These are phyloP conservation scores for Diaporthe amygdali DNA, from an alignment of 2,329 filamentous ascomycete species.

Conservation along the genomic window DNA sequence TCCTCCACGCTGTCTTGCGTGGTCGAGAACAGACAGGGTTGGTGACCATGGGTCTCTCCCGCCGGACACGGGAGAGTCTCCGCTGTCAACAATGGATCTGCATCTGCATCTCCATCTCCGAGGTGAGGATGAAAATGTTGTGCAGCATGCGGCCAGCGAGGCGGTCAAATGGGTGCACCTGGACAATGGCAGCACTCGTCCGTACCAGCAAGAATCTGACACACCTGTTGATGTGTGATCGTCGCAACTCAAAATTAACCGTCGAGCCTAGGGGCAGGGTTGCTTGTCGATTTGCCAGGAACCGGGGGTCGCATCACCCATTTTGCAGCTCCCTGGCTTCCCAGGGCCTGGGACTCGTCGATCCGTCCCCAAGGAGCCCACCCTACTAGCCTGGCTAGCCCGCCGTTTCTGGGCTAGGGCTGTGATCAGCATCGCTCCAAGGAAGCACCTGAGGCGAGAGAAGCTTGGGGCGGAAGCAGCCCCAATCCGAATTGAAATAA, in stretches of 20 bases:
- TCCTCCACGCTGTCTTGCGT: neutral
- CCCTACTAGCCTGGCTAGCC: neutral
- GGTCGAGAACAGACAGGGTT: neutral
- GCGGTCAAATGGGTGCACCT: slow-evolving; percentile 8
- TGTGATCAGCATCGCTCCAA: slow-evolving; percentile 3
- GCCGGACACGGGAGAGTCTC: slow-evolving; percentile 5
- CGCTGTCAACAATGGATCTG: neutral
- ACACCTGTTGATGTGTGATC: slow-evolving; percentile 18
- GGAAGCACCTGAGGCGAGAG: slow-evolving; percentile 12
- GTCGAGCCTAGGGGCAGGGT: slow-evolving; percentile 20
- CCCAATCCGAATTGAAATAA: neutral
- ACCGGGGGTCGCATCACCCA: slow-evolving; percentile 19
- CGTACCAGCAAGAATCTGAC: slow-evolving; percentile 14
- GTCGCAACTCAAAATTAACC: slow-evolving; percentile 23
- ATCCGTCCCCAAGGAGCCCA: slow-evolving; percentile 11
- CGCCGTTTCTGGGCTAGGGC: neutral
- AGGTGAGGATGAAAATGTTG: neutral
- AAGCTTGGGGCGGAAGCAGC: slow-evolving; percentile 6
- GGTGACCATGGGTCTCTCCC: neutral
- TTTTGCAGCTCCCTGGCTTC: slow-evolving; percentile 9
- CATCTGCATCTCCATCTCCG: slow-evolving; percentile 1
- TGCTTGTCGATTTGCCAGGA: slow-evolving; percentile 19
- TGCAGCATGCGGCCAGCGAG: slow-evolving; percentile 11
- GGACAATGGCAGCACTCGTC: slow-evolving; percentile 11
- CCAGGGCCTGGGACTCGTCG: slow-evolving; percentile 8